Base-by-base conservation (phyloP, 306 rosid species). In the Acmispon strigosus region DNA sequence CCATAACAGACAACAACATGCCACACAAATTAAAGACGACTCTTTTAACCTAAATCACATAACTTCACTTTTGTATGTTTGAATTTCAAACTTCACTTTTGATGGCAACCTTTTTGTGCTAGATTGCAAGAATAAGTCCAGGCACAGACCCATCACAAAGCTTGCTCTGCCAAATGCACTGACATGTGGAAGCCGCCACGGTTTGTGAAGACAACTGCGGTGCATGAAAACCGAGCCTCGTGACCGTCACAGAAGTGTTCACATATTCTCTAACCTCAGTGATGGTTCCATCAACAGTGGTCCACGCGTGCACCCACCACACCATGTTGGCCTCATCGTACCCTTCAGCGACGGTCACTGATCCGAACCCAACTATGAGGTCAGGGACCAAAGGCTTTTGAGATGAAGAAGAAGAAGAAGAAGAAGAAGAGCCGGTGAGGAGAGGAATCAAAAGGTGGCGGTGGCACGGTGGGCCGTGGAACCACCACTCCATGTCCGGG, bases 251-350 rank as follows among this genome's bases (percentile, higher is more conserved):
- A 4, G 88, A 87, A 39, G 96, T 91, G 82, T 89, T 91, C 18
- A 78, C 54, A 71, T 89, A 91, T 78, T 89, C 97, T 71, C 89
- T 86, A n/a, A 91, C 85, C 29, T 85, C 83, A 4, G 88, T 85
- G 7, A 91, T 81, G 3, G 77, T 32, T 48, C 86, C 91, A n/a
- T 88, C 76, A 0, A 15, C 77, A 4, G 63, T 27, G 11, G 90
- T 85, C 97, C 96, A 91, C 0, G 91, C 93, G 12, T 91, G 97
- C 36, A 91, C 97, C 96, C 97, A 89, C 54, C 89, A 89, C 14
- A 84, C 70, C n/a, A 80, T 47, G 36, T 64, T 76, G 41, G 32
- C 61, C 8, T 70, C 45, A 7, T 89, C 83, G 72, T 36, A 87
- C 19, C 97, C 97, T 77, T 91, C 96, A 7, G 77, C 96, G 27